These are phyloP conservation scores for Termitomyces sp. DNA, from an alignment of 768 basidiomycete species.

Conservation along the genomic window DNA sequence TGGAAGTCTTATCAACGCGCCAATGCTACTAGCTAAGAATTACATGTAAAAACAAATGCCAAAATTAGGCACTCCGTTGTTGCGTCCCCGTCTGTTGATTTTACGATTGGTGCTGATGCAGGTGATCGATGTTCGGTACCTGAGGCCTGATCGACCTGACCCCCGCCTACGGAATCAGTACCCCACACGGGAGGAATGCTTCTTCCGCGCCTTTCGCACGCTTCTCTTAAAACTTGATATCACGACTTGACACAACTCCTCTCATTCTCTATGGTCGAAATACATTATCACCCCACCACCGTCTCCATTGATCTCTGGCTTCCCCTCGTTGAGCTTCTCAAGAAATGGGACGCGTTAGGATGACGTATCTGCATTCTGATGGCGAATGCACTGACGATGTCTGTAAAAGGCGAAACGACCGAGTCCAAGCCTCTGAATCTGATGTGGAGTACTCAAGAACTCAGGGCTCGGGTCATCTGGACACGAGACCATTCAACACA, in stretches of 20 bases:
- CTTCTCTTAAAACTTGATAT: no score
- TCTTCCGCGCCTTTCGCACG: constrained; percentile 8
- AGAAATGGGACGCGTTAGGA: neutral
- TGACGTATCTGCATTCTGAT: neutral
- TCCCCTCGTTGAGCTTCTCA: neutral
- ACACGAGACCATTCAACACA: constrained; percentile 1
- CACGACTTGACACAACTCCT: neutral
- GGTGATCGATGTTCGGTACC: no score
- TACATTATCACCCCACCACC: neutral
- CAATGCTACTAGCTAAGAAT: no score
- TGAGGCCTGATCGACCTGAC: no score
- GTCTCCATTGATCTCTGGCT: neutral
- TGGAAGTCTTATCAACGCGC: no score
- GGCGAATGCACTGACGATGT: neutral
- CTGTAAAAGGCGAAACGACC: neutral
- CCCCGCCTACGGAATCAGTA: no score
- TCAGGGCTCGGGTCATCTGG: constrained; percentile 4
- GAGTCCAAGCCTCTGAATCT: constrained; percentile 1
- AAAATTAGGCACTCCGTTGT: no score
- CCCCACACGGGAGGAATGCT: neutral
- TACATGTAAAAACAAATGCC: no score
- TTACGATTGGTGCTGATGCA: no score
- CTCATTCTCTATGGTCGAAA: neutral
- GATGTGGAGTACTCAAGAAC: neutral
- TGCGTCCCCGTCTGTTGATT: no score